Percentiles rank a stretch among this genome's conserved stretches.
These are phyloP conservation scores for Cyphellophora europaea DNA, from an alignment of 2,329 filamentous ascomycete species.

Conservation along the genomic window DNA sequence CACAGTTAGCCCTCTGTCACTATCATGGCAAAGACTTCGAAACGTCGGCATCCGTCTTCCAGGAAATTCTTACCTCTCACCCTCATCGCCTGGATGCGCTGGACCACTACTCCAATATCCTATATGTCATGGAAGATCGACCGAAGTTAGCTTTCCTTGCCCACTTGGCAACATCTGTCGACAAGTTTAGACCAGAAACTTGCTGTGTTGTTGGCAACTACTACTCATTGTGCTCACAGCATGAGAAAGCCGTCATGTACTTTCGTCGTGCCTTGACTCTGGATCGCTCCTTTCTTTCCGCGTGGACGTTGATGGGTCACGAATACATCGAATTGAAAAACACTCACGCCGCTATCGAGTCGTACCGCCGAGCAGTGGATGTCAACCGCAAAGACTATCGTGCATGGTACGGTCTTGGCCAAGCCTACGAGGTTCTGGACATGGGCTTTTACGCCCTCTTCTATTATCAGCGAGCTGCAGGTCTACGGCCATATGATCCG, in stretches of 20 bases:
- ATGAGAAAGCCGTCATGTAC: slow-evolving; percentile 97
- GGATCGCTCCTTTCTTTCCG: slow-evolving; percentile 81
- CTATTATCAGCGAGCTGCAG: slow-evolving; percentile 94
- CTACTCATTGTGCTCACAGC: slow-evolving; percentile 85
- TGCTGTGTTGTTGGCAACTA: slow-evolving; percentile 97
- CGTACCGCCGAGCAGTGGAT: slow-evolving; percentile 88
- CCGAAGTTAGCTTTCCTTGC: slow-evolving; percentile 89
- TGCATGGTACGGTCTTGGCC: slow-evolving; percentile 94
- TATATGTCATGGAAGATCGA: slow-evolving; percentile 82
- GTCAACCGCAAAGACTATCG: slow-evolving; percentile 94
- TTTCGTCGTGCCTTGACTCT: slow-evolving; percentile 87
- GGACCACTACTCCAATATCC: slow-evolving; percentile 94
- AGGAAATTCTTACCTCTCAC: slow-evolving; percentile 59
- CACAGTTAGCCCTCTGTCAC: slow-evolving; percentile 75
- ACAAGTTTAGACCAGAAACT: slow-evolving; percentile 94
- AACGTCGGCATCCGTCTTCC: slow-evolving; percentile 52
- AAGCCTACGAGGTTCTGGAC: slow-evolving; percentile 94
- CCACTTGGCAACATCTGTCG: slow-evolving; percentile 79
- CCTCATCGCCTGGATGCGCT: slow-evolving; percentile 73
- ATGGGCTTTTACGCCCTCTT: slow-evolving; percentile 96
- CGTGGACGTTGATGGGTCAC: slow-evolving; percentile 98
- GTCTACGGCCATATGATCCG: slow-evolving; percentile 86
- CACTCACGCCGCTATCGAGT: slow-evolving; percentile 94
- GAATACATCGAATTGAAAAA: slow-evolving; percentile 99
- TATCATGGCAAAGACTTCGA: slow-evolving; percentile 82